A percentile compares a stretch with the other conserved stretches of the same genome.
These are phyloP conservation scores for Naganishia albida DNA, from an alignment of 1,284 basidiomycete genomes.

Conservation along the genomic window DNA sequence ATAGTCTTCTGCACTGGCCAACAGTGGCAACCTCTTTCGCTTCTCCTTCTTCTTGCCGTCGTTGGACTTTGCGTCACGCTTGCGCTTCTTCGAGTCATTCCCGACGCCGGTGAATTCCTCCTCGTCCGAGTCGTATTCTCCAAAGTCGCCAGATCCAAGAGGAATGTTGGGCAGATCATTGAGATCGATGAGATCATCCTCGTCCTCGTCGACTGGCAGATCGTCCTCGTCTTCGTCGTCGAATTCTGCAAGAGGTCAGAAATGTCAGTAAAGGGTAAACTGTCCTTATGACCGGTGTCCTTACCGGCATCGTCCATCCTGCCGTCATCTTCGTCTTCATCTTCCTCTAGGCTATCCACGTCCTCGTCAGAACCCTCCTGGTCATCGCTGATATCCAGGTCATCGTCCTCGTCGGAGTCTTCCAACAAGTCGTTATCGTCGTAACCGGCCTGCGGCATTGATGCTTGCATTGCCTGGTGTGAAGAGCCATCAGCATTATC, in stretches of 20 bases:
- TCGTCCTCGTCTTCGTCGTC: constrained; percentile 34
- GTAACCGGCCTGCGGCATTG: constrained; percentile 62
- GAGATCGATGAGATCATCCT: constrained; percentile 53
- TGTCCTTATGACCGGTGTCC: constrained; percentile 21
- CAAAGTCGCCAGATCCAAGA: constrained; percentile 51
- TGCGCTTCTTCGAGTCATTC: constrained; percentile 45
- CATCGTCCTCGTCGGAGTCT: constrained; percentile 63
- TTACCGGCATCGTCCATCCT: constrained; percentile 40
- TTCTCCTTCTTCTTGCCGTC: constrained; percentile 54
- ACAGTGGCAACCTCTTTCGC: constrained; percentile 73
- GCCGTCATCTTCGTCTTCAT: constrained; percentile 37
- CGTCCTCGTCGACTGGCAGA: constrained; percentile 48
- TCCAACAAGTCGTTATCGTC: constrained; percentile 36
- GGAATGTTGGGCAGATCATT: constrained; percentile 53
- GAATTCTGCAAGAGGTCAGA: background rate
- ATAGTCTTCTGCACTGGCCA: constrained; percentile 95
- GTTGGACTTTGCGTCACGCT: constrained; percentile 58
- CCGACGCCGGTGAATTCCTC: constrained; percentile 61
- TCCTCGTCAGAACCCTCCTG: constrained; percentile 54
- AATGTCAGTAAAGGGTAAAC: background rate
- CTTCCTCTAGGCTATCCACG: no score
- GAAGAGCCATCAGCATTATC: background rate
- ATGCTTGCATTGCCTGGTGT: constrained; percentile 76
- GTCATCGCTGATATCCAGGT: constrained; percentile 66
- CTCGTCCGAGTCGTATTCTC: constrained; percentile 55